These are phyloP conservation scores for Acanthamoeba lenticulata DNA, from an alignment of 208 protist genomes.

Conservation along the genomic window DNA sequence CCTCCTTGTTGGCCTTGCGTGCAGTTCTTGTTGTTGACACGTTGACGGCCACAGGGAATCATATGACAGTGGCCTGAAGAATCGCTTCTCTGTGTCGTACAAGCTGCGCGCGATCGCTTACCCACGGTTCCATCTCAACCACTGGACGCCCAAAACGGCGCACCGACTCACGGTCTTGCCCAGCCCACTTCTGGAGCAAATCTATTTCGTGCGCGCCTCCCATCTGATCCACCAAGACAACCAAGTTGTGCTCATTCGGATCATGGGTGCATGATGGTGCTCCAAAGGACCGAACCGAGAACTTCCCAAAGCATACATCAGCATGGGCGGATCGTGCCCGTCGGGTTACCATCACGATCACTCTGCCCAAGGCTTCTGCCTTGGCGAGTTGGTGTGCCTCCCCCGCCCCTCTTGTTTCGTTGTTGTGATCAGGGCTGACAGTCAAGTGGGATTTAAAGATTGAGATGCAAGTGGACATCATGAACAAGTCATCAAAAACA, in stretches of 20 bases:
- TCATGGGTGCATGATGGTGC: no score
- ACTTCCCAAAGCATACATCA: no score
- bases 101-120: not conserved
- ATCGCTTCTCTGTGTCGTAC: not conserved
- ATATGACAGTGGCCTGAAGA: not conserved
- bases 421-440: not conserved
- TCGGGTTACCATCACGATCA: not conserved
- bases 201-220: not conserved
- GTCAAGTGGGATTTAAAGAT: not conserved
- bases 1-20: no score
- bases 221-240: not conserved
- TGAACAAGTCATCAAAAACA: not conserved
- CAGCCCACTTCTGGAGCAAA: not conserved
- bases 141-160: not conserved
- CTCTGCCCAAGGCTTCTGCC: not conserved
- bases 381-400: not conserved
- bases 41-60: no score
- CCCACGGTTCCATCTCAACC: not conserved
- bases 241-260: not conserved
- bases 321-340: not conserved
- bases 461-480: not conserved
- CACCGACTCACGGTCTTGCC: not conserved
- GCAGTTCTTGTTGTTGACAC: no score
- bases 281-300: no score
- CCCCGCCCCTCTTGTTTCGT: not conserved